Evolutionary conservation across 495 filamentous ascomycete species (phyloP).

Genomic region (Penicillium argentinense): DNA sequence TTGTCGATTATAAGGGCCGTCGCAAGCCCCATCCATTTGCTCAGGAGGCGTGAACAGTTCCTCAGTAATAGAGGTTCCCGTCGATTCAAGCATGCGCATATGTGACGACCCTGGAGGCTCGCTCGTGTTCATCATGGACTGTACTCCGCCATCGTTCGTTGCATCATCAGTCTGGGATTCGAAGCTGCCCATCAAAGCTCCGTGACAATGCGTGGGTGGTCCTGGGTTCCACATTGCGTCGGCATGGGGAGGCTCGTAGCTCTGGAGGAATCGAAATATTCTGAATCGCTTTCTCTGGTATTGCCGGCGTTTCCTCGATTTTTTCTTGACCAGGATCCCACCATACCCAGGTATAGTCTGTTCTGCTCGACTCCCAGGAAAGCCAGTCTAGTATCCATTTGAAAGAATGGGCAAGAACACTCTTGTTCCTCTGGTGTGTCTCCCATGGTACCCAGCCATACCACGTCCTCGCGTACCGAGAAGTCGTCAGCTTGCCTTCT

Average conservation of each 20-base stretch:
- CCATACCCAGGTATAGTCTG: conserved; percentile 43
- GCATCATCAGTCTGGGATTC: background rate
- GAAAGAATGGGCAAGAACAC: conserved; percentile 18
- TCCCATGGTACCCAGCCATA: conserved; percentile 44
- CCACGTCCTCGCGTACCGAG: conserved; percentile 45
- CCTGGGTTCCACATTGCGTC: conserved; percentile 32
- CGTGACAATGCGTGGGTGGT: conserved; percentile 12
- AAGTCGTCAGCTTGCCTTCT: conserved; percentile 28
- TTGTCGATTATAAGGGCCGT: background rate
- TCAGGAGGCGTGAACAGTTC: background rate
- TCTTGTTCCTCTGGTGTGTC: conserved; percentile 34
- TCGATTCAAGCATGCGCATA: too few relatives aligned
- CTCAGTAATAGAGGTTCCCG: too few relatives aligned
- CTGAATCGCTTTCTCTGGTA: conserved; percentile 14
- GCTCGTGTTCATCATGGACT: too few relatives aligned
- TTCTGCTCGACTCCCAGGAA: conserved; percentile 36
- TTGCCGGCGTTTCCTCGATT: conserved; percentile 13
- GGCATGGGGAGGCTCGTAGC: conserved; percentile 25
- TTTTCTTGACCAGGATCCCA: conserved; percentile 39
- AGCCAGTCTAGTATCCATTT: conserved; percentile 23
- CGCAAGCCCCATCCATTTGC: background rate
- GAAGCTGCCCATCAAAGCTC: conserved; percentile 6
- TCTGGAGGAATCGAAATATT: conserved; percentile 28
- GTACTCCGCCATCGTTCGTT: too few relatives aligned
- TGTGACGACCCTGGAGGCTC: too few relatives aligned